A percentile compares a stretch with the other conserved stretches of the same genome.
phyloP scores from a whole-genome alignment of 768 basidiomycete species.

The Hypholoma fasciculare region DNA sequence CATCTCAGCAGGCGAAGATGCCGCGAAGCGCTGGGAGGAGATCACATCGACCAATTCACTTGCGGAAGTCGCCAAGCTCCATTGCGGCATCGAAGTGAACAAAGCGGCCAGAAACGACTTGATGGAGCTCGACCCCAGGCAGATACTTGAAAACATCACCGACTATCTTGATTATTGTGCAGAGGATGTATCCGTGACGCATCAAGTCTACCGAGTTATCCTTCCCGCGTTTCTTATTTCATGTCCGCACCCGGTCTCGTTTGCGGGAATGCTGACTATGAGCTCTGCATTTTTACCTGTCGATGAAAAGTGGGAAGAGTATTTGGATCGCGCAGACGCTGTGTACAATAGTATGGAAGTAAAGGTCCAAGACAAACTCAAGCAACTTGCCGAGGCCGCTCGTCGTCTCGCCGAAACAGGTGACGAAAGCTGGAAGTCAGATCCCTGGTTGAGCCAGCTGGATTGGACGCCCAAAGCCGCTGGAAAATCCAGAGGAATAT shows the following conservation, averaged over 20 bases:
- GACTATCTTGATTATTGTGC: conserved; percentile 87
- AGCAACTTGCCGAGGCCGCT: conserved; percentile 71
- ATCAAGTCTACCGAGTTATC: conserved; percentile 72
- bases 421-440: conserved; percentile 58
- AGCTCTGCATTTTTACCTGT: conserved; percentile 90
- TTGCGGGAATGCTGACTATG: conserved; percentile 91
- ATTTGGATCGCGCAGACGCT: conserved; percentile 75
- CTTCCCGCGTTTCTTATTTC: conserved; percentile 79
- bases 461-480: conserved; percentile 93
- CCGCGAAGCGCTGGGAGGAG: conserved; percentile 83
- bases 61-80: conserved; percentile 86
- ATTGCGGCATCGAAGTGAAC: conserved; percentile 79
- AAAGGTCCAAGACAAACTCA: conserved; percentile 67
- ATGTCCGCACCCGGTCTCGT: conserved; percentile 92
- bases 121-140: conserved; percentile 64
- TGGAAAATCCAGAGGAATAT: conserved; percentile 65
- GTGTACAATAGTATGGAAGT: conserved; percentile 77
- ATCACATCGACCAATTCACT: conserved; percentile 91
- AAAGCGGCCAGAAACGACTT: conserved; percentile 80
- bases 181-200: conserved; percentile 81
- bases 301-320: conserved; percentile 85
- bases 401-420: conserved; percentile 48
- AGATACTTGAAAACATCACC: conserved; percentile 63
- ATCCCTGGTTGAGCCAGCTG: conserved; percentile 86
- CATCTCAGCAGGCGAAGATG: conserved; percentile 36